These are phyloP conservation scores for Mycena chlorophos DNA, from an alignment of 768 basidiomycete species.

Conservation along the genomic window DNA sequence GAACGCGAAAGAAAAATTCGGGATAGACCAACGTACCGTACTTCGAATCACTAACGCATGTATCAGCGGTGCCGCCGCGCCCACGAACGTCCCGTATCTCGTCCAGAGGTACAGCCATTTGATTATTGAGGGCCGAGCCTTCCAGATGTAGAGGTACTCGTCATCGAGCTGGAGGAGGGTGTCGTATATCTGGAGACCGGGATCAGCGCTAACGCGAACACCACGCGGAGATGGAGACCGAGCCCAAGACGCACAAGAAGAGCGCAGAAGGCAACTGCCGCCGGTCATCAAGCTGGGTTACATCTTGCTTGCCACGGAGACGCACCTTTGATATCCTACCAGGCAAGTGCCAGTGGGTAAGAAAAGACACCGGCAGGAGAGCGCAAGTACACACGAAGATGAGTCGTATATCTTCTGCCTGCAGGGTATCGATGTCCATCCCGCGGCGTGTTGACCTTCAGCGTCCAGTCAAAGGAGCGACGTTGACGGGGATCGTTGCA, in stretches of 20 bases:
- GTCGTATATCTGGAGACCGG: conserved; percentile 10
- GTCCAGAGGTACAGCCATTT: conserved; percentile 18
- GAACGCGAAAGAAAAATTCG: too few species aligned
- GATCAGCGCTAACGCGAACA: not conserved
- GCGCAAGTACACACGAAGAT: too few species aligned
- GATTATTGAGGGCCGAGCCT: conserved; percentile 9
- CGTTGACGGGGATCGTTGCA: too few species aligned
- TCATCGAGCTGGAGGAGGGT: conserved; percentile 11
- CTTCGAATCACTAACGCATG: not conserved
- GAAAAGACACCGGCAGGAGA: too few species aligned
- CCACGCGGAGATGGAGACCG: not conserved
- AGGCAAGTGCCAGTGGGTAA: too few species aligned
- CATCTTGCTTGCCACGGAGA: too few species aligned
- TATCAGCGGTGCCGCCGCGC: not conserved
- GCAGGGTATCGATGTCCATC: too few species aligned
- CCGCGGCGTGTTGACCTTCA: too few species aligned
- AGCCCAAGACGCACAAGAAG: not conserved
- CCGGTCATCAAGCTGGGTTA: too few species aligned
- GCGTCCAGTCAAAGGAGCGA: too few species aligned
- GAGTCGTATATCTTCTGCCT: too few species aligned
- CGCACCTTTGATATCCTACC: too few species aligned
- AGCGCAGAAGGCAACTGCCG: not conserved
- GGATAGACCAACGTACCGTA: not conserved
- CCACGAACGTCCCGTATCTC: conserved; percentile 9
- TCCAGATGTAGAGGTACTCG: conserved; percentile 18